Percentiles rank a stretch among this genome's conserved stretches.
These are phyloP conservation scores for Diaporthe sp. DNA, from an alignment of 2,329 filamentous ascomycete genomes.

Conservation along the genomic window DNA sequence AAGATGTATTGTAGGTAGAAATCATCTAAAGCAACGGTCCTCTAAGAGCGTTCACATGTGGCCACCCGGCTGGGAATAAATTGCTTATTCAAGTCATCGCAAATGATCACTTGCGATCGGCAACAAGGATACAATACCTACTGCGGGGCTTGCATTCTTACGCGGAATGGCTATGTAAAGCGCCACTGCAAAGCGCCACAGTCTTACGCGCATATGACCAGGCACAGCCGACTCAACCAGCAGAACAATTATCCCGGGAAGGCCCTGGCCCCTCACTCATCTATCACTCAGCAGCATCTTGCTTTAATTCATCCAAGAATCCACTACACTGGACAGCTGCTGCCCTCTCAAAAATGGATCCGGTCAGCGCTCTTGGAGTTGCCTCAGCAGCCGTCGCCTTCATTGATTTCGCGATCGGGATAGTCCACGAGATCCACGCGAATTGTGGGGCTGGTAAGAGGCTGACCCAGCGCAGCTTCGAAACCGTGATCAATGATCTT, in stretches of 20 bases:
- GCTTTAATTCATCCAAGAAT: neutral
- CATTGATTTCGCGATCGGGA: neutral
- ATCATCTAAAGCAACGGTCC: too few relatives aligned
- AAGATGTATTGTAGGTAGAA: too few relatives aligned
- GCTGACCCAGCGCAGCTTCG: neutral
- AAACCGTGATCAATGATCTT: slow-evolving; percentile 7
- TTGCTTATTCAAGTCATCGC: too few relatives aligned
- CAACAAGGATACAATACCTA: too few relatives aligned
- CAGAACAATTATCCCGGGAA: neutral
- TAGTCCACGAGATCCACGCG: neutral
- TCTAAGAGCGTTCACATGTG: too few relatives aligned
- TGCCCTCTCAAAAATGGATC: neutral
- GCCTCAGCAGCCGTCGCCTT: slow-evolving; percentile 2
- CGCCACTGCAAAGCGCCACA: too few relatives aligned
- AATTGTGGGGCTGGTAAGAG: neutral
- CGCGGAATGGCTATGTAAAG: too few relatives aligned
- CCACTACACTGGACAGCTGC: neutral
- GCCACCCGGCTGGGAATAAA: too few relatives aligned
- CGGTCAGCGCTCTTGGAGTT: slow-evolving; percentile 11
- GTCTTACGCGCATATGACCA: neutral
- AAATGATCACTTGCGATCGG: too few relatives aligned
- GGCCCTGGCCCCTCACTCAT: neutral
- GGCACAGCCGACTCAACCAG: neutral
- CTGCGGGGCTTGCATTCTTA: too few relatives aligned
- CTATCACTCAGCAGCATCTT: neutral